Base-by-base conservation (phyloP, 1,139 yeast genomes). In the Blastobotrys arbuscula region DNA sequence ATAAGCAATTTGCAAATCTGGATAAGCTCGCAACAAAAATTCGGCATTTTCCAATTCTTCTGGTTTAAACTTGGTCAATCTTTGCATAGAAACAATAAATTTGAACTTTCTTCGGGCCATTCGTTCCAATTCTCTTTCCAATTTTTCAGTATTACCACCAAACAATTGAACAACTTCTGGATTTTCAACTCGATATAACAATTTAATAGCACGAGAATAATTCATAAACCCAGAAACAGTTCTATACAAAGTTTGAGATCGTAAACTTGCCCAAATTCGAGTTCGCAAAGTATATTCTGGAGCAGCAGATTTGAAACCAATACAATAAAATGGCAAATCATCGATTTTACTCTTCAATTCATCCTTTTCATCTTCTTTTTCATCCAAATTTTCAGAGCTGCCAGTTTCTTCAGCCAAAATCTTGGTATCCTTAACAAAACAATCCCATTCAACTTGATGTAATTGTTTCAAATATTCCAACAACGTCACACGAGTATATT, bases 41-140 rank as follows among this genome's bases (percentile, higher is more conserved):
- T 92, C 98, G 52, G 98, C 96, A 67, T 92, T 92, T 75, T 92
- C 98, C 80, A 88, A 78, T 74, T 92, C 98, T 64, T 92, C 97
- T 55, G 96, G 95, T 70, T 90, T 86, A 73, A 92, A 92, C 71
- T 92, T 94, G 57, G 97, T 80, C 68, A 92, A 79, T 80, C 98
- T 86, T 77, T 92, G 98, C 98, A 92, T 92, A 47, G 97, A 87
- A 65, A 92, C 96, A 69, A 90, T 78, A 66, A 92, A 90, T 76
- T 89, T 88, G 79, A 92, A 94, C 75, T 94, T 92, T 76, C 99
- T 84, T 77, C 98, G 86, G 34, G 99, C 97, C 98, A 92, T 94
- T 67, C 92, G 85, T 74, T 92, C 98, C 59, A 92, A 81, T 68
- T 95, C 98, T 68, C 90, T 81, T 75, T 92, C 98, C 63, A 92